Base-by-base conservation (phyloP, 2,329 filamentous ascomycete species). In the Neofusicoccum laricinum region DNA sequence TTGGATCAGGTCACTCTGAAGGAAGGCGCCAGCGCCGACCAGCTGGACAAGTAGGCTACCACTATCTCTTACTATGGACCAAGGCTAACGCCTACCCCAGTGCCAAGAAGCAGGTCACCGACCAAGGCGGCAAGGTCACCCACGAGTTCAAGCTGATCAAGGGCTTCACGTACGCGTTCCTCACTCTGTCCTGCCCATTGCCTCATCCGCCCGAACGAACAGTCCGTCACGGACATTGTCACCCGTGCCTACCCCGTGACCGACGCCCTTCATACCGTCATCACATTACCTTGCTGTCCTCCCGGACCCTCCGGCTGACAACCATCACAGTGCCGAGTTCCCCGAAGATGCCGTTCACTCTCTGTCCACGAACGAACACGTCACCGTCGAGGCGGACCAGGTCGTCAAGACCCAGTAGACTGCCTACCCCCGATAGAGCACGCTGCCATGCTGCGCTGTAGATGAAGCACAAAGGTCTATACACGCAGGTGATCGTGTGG, bases 61-160 rank as follows among this genome's bases (percentile, higher is more conserved):
- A 38, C 19, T 38, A 19, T 51, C 46, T 49, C 34, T 19, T n/a
- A n/a, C 12, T 5, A 2, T 25, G 10, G 25, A n/a, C 10, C 30
- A 14, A n/a, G 3, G 32, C 48, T 55, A n/a, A 63, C 49, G 6
- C 11, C 21, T 59, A 1, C 46, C 41, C 5, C 71, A 93, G 90
- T 61, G 90, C 90, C 66, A 96, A 96, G 87, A 81, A 93, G 76
- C 81, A 88, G 65, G 90, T 88, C 70, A 80, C 76, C 66, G 85
- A 89, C 46, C 87, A 94, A 75, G 94, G 94, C 74, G 94, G 93
- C 75, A 87, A 86, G 78, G 95, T 98, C 80, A 86, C 81, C 63
- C 48, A 95, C 71, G 91, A 95, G 77, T 97, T 92, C 83, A 89
- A 81, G 66, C 80, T 97, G 71, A 93, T 97, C 85, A 96, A 94